phyloP scores from a whole-genome alignment of 208 protist species.

The Trypanosoma melophagium region DNA sequence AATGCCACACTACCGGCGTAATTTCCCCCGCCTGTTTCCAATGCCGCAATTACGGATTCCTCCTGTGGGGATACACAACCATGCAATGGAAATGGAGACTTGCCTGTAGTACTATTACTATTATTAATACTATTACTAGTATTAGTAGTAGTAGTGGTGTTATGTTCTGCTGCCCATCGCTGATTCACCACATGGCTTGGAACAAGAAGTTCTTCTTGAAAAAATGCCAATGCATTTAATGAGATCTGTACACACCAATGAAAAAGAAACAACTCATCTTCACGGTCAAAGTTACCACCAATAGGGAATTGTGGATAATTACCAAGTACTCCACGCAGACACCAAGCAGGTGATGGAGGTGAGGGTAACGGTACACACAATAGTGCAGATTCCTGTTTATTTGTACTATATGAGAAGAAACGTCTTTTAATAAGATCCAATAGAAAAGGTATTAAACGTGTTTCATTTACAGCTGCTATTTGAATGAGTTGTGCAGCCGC shows the following conservation, averaged over 20 bases:
- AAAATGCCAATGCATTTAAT: constrained; percentile 70
- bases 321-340: constrained; percentile 24
- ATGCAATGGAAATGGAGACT: constrained; percentile 16
- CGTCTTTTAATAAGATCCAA: constrained; percentile 9
- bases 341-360: constrained; percentile 22
- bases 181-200: constrained; percentile 72
- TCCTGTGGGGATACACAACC: constrained; percentile 73
- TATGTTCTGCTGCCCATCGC: constrained; percentile 26
- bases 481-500: constrained; percentile 17
- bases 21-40: constrained; percentile 75
- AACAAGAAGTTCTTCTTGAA: constrained; percentile 76
- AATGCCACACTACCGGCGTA: constrained; percentile 65
- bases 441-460: constrained; percentile 23
- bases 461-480: constrained; percentile 20
- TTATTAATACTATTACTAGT: constrained; percentile 1
- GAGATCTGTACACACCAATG: constrained; percentile 82
- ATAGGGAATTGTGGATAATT: constrained; percentile 39
- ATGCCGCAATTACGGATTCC: constrained; percentile 50
- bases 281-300: constrained; percentile 43
- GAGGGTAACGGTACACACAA: constrained; percentile 29
- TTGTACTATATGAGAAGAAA: neutral
- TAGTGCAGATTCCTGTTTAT: constrained; percentile 7
- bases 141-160: constrained; percentile 5
- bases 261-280: constrained; percentile 79
- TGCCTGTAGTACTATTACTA: no score